Conservation (phyloP, 257 asterid genomes). For the Catharanthus roseus region DNA sequence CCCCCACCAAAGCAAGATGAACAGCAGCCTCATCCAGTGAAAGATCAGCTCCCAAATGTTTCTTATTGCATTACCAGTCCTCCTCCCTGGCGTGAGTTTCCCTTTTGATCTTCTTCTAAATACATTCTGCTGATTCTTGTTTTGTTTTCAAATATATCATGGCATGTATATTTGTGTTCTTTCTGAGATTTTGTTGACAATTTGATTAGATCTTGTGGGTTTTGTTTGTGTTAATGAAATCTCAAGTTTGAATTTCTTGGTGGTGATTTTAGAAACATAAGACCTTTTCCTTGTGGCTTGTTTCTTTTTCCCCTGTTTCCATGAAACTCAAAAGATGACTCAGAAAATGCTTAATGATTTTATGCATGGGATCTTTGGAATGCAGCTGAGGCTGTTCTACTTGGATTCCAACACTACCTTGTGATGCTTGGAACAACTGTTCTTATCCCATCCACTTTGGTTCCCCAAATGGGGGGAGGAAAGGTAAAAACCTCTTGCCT, state of each 20-base stretch:
- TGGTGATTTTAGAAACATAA: not conserved
- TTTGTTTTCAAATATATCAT: not conserved
- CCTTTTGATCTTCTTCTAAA: slow-evolving; percentile 1
- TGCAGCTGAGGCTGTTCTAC: slow-evolving; percentile 95
- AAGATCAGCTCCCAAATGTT: slow-evolving; percentile 78
- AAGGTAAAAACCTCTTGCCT: slow-evolving; percentile 38
- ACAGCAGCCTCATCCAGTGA: slow-evolving; percentile 66
- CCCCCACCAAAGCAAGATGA: slow-evolving; percentile 85
- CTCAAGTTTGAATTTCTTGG: not conserved
- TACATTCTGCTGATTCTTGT: not conserved
- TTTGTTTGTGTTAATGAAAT: not conserved
- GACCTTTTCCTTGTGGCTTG: not conserved
- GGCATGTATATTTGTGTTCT: not conserved
- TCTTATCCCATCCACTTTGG: slow-evolving; percentile 68
- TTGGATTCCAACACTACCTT: slow-evolving; percentile 92
- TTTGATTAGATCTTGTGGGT: not conserved
- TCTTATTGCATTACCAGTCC: slow-evolving; percentile 92
- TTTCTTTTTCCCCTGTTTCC: not conserved
- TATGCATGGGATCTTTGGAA: slow-evolving; percentile 13
- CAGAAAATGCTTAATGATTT: not conserved
- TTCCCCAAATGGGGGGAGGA: slow-evolving; percentile 95
- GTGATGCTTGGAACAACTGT: slow-evolving; percentile 99
- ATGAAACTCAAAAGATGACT: not conserved
- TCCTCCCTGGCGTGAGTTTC: slow-evolving; percentile 92
- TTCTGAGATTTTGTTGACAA: not conserved